Conservation (phyloP, 257 asterid genomes). For the Solanum ahanhuiri region DNA sequence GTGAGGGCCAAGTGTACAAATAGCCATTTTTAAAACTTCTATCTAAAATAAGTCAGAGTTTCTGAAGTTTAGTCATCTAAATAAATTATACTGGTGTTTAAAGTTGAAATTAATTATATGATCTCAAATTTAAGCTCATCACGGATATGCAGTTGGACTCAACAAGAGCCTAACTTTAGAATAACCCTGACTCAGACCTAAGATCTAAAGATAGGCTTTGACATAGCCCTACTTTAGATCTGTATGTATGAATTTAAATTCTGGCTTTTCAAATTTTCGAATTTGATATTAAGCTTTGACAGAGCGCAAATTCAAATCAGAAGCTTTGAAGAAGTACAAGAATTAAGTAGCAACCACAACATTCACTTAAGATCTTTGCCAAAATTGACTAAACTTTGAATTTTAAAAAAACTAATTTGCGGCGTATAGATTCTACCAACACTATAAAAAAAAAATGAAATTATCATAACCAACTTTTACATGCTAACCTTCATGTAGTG, state of each 20-base stretch:
- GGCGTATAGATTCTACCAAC: no score
- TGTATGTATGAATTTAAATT: not conserved
- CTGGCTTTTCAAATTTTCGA: not conserved
- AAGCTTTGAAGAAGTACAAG: no score
- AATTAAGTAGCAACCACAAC: no score
- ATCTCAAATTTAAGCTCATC: not conserved
- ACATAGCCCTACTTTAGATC: no score
- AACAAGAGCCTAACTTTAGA: not conserved
- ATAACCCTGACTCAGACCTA: not conserved
- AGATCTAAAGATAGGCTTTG: not conserved
- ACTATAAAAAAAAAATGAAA: no score
- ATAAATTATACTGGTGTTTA: not conserved
- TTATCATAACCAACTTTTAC: no score
- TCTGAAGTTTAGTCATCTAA: not conserved
- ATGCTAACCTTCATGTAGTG: no score
- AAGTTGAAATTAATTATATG: not conserved
- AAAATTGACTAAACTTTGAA: no score
- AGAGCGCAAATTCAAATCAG: no score
- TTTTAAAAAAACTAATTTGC: no score
- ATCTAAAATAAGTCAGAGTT: not conserved
- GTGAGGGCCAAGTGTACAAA: not conserved
- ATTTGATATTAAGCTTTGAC: no score
- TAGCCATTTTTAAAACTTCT: not conserved
- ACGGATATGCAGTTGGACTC: not conserved
- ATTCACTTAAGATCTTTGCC: no score